These are phyloP conservation scores for Sporothrix brasiliensis DNA, from an alignment of 2,329 filamentous ascomycete genomes.

Conservation along the genomic window DNA sequence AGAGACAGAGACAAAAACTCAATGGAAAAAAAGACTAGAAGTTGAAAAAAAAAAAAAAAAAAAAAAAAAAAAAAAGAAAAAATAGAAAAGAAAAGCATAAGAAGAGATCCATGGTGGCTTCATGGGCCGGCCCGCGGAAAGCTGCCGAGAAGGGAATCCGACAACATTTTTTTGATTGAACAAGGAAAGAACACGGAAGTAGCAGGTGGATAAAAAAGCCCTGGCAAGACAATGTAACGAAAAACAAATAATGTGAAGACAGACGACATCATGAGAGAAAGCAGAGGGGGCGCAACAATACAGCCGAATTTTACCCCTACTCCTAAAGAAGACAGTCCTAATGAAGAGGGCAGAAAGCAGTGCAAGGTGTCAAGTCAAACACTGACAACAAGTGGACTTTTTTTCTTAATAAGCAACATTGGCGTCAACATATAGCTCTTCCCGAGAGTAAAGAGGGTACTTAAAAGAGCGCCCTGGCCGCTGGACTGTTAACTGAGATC, in stretches of 20 bases:
- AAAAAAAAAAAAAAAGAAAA: background rate
- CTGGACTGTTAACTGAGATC: background rate
- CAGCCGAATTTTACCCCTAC: constrained; percentile 3
- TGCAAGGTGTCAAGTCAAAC: background rate
- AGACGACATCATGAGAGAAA: background rate
- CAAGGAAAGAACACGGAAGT: background rate
- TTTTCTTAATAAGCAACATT: background rate
- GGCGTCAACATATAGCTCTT: background rate
- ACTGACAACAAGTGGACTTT: background rate
- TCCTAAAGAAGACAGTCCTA: constrained; percentile 21
- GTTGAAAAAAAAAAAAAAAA: background rate
- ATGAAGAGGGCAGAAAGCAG: background rate
- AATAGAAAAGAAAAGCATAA: background rate
- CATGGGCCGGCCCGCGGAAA: background rate
- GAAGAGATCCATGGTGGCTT: background rate
- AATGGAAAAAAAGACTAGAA: background rate
- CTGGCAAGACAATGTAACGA: background rate
- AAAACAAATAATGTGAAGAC: background rate
- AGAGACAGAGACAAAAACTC: background rate
- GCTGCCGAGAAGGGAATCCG: background rate
- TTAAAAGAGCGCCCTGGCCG: background rate
- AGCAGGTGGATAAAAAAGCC: background rate
- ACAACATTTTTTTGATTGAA: constrained; percentile 10
- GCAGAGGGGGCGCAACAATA: background rate
- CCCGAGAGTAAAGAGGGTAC: background rate